A percentile compares a stretch with the other conserved stretches of the same genome.
phyloP scores from a whole-genome alignment of 2,329 filamentous ascomycete genomes.

The Trichoderma gracile region DNA sequence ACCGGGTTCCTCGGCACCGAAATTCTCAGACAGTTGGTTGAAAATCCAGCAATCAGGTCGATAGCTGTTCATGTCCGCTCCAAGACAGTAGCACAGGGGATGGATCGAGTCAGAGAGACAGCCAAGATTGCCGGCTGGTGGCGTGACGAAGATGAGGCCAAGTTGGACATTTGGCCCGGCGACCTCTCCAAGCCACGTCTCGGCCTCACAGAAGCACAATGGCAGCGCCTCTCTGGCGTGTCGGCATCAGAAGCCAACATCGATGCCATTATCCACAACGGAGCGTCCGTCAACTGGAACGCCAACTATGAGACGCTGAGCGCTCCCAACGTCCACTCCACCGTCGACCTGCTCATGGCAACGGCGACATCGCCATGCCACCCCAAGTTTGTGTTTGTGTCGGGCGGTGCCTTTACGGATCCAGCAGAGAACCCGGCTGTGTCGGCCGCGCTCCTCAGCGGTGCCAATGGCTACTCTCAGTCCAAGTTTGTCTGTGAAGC shows the following conservation, averaged over 20 bases:
- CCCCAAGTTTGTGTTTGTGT: constrained; percentile 32
- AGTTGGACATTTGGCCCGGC: constrained; percentile 19
- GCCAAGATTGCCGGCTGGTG: constrained; percentile 22
- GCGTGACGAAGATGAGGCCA: neutral
- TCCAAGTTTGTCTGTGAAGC: constrained; percentile 32
- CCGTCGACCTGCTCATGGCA: constrained; percentile 28
- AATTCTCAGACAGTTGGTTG: constrained; percentile 15
- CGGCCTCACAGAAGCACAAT: constrained; percentile 4
- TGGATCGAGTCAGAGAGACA: constrained; percentile 14
- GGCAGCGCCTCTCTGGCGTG: neutral
- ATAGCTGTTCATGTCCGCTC: constrained; percentile 20
- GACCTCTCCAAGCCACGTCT: constrained; percentile 9
- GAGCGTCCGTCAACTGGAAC: constrained; percentile 79
- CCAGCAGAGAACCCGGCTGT: neutral
- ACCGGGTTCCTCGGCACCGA: constrained; percentile 25
- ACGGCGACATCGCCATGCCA: constrained; percentile 22
- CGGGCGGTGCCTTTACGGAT: constrained; percentile 27
- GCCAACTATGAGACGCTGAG: constrained; percentile 71
- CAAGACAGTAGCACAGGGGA: constrained; percentile 5
- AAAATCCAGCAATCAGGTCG: neutral
- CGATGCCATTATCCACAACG: constrained; percentile 79
- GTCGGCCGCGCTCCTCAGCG: neutral
- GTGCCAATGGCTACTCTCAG: constrained; percentile 29
- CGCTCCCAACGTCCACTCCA: constrained; percentile 65
- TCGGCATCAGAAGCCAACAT: neutral